Conservation (phyloP, 1,139 yeast species). For the Candida tunisiensis region DNA sequence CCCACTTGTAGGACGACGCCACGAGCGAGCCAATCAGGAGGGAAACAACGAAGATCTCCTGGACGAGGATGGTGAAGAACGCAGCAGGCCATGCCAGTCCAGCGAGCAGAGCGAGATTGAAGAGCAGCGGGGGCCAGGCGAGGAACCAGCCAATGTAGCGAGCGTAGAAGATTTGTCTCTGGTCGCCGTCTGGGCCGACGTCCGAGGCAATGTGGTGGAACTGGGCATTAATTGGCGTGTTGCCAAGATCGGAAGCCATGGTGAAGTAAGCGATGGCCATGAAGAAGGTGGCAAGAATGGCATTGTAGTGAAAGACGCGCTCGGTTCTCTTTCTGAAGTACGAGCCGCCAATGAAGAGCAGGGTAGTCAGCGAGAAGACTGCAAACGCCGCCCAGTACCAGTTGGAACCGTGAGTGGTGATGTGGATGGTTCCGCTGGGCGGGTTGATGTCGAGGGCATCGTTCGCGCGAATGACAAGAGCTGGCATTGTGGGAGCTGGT, state of each 20-base stretch:
- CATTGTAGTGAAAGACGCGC: slow-evolving; percentile 28
- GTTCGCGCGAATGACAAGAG: slow-evolving; percentile 17
- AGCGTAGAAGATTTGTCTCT: slow-evolving; percentile 49
- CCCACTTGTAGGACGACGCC: slow-evolving; percentile 48
- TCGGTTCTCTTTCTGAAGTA: slow-evolving; percentile 22
- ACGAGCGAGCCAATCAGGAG: slow-evolving; percentile 38
- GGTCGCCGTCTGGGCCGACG: slow-evolving; percentile 19
- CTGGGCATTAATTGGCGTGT: slow-evolving; percentile 35
- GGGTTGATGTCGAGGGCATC: slow-evolving; percentile 35
- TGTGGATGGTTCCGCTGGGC: slow-evolving; percentile 27
- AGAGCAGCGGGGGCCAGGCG: slow-evolving; percentile 37
- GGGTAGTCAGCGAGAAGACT: slow-evolving; percentile 27
- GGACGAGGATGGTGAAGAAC: slow-evolving; percentile 25
- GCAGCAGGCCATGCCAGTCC: slow-evolving; percentile 23
- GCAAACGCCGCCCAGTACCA: slow-evolving; percentile 59
- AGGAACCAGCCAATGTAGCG: slow-evolving; percentile 55
- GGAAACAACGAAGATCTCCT: slow-evolving; percentile 35
- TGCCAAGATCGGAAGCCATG: slow-evolving; percentile 53
- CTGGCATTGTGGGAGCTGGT: too few species aligned
- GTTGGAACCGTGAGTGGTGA: slow-evolving; percentile 45
- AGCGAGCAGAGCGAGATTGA: slow-evolving; percentile 30
- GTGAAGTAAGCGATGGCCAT: slow-evolving; percentile 41
- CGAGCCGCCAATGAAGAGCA: slow-evolving; percentile 26
- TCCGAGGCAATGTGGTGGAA: slow-evolving; percentile 33
- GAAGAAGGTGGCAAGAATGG: slow-evolving; percentile 29